phyloP scores from a whole-genome alignment of 371 early-diverging fungal species.

The Chytridiales sp. region DNA sequence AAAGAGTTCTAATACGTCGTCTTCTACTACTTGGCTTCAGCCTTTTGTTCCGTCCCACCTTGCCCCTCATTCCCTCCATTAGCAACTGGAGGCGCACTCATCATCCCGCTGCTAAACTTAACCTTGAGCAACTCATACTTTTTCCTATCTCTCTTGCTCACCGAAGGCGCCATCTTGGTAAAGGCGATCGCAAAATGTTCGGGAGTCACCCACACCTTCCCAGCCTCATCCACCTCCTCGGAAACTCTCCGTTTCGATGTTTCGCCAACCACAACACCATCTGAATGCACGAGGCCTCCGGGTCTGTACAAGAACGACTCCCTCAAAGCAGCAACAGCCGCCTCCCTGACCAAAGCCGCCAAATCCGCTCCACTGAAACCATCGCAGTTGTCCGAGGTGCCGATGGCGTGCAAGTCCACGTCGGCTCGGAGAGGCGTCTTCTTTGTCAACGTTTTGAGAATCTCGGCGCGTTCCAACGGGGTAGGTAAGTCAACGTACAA shows the following conservation, averaged over 20 bases:
- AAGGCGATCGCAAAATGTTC: conserved; percentile 81
- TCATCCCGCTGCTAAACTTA: conserved; percentile 57
- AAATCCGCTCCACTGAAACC: conserved; percentile 96
- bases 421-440: conserved; percentile 75
- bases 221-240: conserved; percentile 21
- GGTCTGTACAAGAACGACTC: conserved; percentile 47
- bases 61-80: too few species aligned
- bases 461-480: conserved; percentile 80
- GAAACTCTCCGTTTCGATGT: neutral
- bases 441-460: conserved; percentile 75
- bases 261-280: too few species aligned
- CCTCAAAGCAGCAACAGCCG: conserved; percentile 81
- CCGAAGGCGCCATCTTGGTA: conserved; percentile 77
- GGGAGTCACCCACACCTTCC: conserved; percentile 60
- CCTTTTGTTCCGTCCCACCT: too few species aligned
- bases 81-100: too few species aligned
- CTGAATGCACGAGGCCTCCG: neutral
- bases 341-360: conserved; percentile 86
- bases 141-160: conserved; percentile 64
- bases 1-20: too few species aligned
- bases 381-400: conserved; percentile 70
- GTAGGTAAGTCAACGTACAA: conserved; percentile 95
- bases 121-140: conserved; percentile 59
- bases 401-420: conserved; percentile 74
- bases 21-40: too few species aligned